phyloP scores from a whole-genome alignment of 495 filamentous ascomycete species.

The Hypoxylon intermedium region DNA sequence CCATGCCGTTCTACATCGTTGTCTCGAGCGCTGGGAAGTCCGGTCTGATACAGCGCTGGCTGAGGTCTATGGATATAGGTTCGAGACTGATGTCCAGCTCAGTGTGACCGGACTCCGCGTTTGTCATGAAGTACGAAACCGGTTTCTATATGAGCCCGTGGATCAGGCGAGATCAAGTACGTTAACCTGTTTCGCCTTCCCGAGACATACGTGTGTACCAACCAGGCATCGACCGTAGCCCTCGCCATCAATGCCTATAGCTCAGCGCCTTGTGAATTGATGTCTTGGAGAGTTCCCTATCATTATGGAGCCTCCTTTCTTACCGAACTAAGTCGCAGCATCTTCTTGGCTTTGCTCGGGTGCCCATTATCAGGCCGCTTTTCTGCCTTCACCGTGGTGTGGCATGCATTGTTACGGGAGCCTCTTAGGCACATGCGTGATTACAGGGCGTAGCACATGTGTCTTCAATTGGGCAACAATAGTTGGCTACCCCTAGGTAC shows the following conservation, averaged over 20 bases:
- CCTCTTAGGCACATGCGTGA: neutral
- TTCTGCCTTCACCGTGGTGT: neutral
- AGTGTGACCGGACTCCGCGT: constrained; percentile 17
- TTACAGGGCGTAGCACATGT: neutral
- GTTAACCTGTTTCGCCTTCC: constrained; percentile 26
- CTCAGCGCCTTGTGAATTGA: neutral
- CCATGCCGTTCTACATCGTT: constrained; percentile 1
- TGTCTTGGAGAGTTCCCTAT: neutral
- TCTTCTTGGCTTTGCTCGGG: neutral
- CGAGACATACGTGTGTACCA: constrained; percentile 33
- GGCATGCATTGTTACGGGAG: constrained; percentile 10
- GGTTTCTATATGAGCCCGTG: constrained; percentile 11
- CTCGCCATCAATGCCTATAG: neutral
- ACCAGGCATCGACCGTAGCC: neutral
- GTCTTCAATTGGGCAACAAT: neutral
- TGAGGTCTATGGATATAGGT: constrained; percentile 12
- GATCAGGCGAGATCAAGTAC: constrained; percentile 13
- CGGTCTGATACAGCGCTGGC: neutral
- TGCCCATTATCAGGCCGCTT: neutral
- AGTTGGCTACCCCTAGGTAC: neutral
- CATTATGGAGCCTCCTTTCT: neutral
- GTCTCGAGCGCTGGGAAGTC: neutral
- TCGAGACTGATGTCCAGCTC: neutral
- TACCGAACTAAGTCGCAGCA: neutral
- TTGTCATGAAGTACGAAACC: constrained; percentile 27